Conservation (phyloP, 495 filamentous ascomycete genomes). For the Paragyromitra xinjiangensis region DNA sequence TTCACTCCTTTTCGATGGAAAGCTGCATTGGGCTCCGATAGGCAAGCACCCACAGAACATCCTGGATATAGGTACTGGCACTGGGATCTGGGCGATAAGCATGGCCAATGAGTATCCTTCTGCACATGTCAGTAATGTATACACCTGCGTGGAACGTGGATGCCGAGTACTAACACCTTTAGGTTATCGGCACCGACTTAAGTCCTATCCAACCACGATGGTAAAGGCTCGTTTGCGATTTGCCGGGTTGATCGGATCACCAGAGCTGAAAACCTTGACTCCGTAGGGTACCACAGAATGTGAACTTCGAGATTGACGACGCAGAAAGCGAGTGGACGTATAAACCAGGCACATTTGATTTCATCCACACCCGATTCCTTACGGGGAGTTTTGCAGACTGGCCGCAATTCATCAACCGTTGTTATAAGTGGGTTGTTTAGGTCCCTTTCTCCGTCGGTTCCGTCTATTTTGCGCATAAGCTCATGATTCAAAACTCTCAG, state of each 20-base stretch:
- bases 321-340: constrained; percentile 60
- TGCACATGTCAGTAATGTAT: constrained; percentile 39
- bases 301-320: constrained; percentile 62
- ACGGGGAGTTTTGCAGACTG: constrained; percentile 57
- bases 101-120: constrained; percentile 59
- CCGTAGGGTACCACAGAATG: constrained; percentile 58
- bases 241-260: not conserved
- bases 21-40: constrained; percentile 67
- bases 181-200: constrained; percentile 54
- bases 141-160: not conserved
- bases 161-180: not conserved
- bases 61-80: constrained; percentile 69
- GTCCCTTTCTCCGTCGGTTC: not conserved
- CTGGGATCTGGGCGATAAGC: constrained; percentile 69
- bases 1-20: constrained; percentile 63
- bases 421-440: constrained; percentile 10
- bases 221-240: constrained; percentile 5
- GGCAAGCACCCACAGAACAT: constrained; percentile 63
- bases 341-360: constrained; percentile 59
- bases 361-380: constrained; percentile 59
- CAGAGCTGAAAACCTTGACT: not conserved
- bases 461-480: not conserved
- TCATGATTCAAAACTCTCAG: not conserved
- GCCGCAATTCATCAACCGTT: constrained; percentile 43
- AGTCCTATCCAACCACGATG: constrained; percentile 35